Evolutionary conservation across 305 asterid species (phyloP).

Genomic region (Rubia occidens): DNA sequence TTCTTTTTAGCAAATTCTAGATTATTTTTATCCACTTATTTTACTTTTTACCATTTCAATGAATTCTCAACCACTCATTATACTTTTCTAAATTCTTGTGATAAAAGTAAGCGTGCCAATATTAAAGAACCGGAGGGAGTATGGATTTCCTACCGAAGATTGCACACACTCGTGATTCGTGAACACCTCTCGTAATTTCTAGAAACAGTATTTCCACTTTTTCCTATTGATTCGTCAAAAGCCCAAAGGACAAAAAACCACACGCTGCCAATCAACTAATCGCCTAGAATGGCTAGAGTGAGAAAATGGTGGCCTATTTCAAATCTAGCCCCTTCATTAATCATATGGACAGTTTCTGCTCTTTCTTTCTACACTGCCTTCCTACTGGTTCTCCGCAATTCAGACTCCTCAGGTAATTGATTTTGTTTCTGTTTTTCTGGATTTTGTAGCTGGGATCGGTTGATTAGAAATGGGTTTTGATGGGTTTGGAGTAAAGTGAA

Average conservation of each 20-base stretch:
- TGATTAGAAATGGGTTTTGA: neutral
- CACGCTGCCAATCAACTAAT: neutral
- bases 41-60: too few relatives aligned
- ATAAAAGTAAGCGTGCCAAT: too few relatives aligned
- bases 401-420: slow-evolving; percentile 16
- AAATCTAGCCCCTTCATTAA: slow-evolving; percentile 25
- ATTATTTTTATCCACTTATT: too few relatives aligned
- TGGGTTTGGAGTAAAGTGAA: neutral
- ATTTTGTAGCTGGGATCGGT: neutral
- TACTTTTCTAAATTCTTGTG: too few relatives aligned
- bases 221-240: too few relatives aligned
- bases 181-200: too few relatives aligned
- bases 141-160: too few relatives aligned
- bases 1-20: too few relatives aligned
- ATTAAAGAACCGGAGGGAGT: too few relatives aligned
- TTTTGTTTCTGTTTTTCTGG: neutral
- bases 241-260: neutral
- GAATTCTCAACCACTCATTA: too few relatives aligned
- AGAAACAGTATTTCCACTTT: too few relatives aligned
- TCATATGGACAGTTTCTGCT: slow-evolving; percentile 50
- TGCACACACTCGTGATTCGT: too few relatives aligned
- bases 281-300: slow-evolving; percentile 21
- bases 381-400: slow-evolving; percentile 38
- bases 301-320: slow-evolving; percentile 33
- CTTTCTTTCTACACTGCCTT: slow-evolving; percentile 41